A percentile compares a stretch with the other conserved stretches of the same genome.
Conservation (phyloP, 306 rosid species). For the Trifolium repens region DNA sequence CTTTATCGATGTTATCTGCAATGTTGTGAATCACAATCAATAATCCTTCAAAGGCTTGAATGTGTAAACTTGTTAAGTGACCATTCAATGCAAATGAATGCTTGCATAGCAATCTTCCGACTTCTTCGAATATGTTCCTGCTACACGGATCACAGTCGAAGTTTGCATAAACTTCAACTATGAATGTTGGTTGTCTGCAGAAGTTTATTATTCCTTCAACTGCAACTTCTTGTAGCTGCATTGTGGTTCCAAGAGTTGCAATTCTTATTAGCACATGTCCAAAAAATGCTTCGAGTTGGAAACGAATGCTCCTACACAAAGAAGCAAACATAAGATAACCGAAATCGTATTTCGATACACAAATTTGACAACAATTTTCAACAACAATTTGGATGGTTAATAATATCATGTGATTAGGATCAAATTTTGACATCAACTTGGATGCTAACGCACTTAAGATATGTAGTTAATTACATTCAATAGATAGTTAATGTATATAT, state of each 20-base stretch:
- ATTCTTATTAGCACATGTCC: conserved; percentile 61
- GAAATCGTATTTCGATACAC: no score
- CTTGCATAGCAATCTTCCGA: conserved; percentile 84
- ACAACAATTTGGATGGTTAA: no score
- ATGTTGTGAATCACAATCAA: conserved; percentile 74
- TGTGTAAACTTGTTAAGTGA: conserved; percentile 60
- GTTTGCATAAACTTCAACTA: conserved; percentile 67
- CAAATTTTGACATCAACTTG: no score
- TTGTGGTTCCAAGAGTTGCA: conserved; percentile 58
- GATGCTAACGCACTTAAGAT: no score
- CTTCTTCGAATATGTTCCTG: conserved; percentile 69
- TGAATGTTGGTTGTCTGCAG: conserved; percentile 80
- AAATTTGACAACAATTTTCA: no score
- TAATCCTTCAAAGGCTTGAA: conserved; percentile 88
- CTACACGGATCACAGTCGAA: conserved; percentile 80
- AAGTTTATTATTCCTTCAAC: conserved; percentile 83
- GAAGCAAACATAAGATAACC: neutral
- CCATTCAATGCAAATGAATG: conserved; percentile 61
- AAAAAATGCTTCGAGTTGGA: conserved; percentile 85
- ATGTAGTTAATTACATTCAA: no score
- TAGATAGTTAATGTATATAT: no score
- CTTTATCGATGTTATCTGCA: conserved; percentile 76
- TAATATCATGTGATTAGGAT: no score
- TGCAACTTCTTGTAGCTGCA: conserved; percentile 87
- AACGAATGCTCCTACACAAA: conserved; percentile 64